These are phyloP conservation scores for Cokeromyces recurvatus DNA, from an alignment of 371 early-diverging fungal genomes.

Conservation along the genomic window DNA sequence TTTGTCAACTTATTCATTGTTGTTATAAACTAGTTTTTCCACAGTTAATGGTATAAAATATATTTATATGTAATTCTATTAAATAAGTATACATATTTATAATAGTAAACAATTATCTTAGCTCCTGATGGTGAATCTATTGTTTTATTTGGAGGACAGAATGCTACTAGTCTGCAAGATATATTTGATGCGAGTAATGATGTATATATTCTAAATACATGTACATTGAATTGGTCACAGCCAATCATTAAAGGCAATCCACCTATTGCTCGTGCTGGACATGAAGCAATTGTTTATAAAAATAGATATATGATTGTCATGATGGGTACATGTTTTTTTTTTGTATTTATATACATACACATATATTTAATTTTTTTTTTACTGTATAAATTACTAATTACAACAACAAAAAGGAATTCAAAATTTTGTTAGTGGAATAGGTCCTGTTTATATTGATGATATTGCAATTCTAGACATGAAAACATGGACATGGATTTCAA, in stretches of 20 bases:
- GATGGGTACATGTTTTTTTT: conserved; percentile 27
- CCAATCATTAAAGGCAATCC: conserved; percentile 6
- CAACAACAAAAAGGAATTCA: conserved; percentile 7
- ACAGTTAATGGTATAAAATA: conserved; percentile 19
- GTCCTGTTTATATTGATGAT: conserved; percentile 23
- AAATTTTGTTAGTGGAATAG: neutral
- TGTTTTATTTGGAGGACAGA: conserved; percentile 19
- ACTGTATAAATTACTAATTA: neutral
- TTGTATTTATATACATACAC: too few species aligned
- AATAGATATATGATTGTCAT: conserved; percentile 33
- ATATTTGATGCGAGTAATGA: conserved; percentile 14
- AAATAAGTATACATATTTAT: too few species aligned
- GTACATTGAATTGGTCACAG: conserved; percentile 13
- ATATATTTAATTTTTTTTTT: neutral
- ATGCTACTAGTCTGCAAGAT: neutral
- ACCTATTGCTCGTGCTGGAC: conserved; percentile 25
- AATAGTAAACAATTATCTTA: too few species aligned
- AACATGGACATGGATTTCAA: conserved; percentile 30
- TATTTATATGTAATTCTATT: neutral
- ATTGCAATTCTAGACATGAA: conserved; percentile 32
- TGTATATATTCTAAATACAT: conserved; percentile 15
- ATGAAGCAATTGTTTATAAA: conserved; percentile 25
- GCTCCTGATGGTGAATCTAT: conserved; percentile 19
- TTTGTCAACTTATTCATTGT: neutral
- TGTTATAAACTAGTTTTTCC: conserved; percentile 16